These are phyloP conservation scores for Coleophoma crateriformis DNA, from an alignment of 2,329 filamentous ascomycete genomes.

Conservation along the genomic window DNA sequence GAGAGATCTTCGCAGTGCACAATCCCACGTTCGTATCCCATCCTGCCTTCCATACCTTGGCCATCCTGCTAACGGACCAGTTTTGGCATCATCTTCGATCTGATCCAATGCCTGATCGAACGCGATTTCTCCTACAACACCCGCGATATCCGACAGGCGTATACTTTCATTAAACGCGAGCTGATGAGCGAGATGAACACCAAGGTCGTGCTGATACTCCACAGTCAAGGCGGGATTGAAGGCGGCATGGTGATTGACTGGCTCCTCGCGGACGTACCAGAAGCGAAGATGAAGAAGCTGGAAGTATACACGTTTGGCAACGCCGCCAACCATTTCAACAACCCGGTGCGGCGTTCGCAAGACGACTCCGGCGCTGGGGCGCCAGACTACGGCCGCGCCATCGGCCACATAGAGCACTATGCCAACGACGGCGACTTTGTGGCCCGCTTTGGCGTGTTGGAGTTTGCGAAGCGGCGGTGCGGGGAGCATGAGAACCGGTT, in stretches of 20 bases:
- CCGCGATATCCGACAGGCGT: conserved; percentile 56
- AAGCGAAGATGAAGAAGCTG: conserved; percentile 56
- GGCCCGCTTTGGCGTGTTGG: conserved; percentile 64
- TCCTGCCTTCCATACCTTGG: background rate
- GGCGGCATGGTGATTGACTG: conserved; percentile 67
- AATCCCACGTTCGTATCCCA: conserved; percentile 53
- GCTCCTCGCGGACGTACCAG: conserved; percentile 63
- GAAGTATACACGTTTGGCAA: conserved; percentile 73
- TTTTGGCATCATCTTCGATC: conserved; percentile 63
- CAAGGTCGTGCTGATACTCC: conserved; percentile 66
- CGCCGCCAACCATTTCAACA: conserved; percentile 75
- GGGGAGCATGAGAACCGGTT: conserved; percentile 1
- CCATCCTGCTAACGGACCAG: conserved; percentile 12
- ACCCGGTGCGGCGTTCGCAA: conserved; percentile 38
- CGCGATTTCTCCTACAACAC: conserved; percentile 68
- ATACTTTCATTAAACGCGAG: conserved; percentile 24
- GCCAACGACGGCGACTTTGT: conserved; percentile 71
- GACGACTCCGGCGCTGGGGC: background rate
- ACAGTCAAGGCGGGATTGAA: conserved; percentile 71
- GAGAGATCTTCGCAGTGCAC: conserved; percentile 65
- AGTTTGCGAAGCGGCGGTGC: conserved; percentile 23
- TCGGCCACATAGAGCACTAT: conserved; percentile 73
- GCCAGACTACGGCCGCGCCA: background rate
- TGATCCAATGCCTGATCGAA: conserved; percentile 70
- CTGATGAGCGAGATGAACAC: conserved; percentile 21